Base-by-base conservation (phyloP, 129 eudicot genomes). In the Centaurea solstitialis region DNA sequence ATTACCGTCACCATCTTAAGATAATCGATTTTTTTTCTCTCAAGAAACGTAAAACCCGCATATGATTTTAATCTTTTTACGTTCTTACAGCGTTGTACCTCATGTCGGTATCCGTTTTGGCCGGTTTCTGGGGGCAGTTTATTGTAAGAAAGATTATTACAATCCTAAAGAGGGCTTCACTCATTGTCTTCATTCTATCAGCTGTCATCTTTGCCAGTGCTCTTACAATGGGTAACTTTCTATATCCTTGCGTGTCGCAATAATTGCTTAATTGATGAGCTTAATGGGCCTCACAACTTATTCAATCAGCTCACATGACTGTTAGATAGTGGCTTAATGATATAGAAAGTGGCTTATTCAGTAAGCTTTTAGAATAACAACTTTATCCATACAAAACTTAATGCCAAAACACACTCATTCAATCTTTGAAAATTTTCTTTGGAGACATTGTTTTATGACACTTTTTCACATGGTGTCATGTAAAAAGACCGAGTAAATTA, bases 121-220 rank as follows among this genome's bases (percentile, higher is more conserved):
- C 98, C 33, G 98, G 99, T 9, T 92, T 95, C 61, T 92, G 99
- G 98, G 98, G 98, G 7, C 98, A 92, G 82, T 91, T 80, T 72
- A 86, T 91, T 33, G 80, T 95, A 37, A 81, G 99, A 84, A 95
- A 89, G 80, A 84, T 95, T 0, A 68, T 95, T 30, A 81, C 90
- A 6, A 75, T 95, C 23, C 80, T 95, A 30, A 87, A 53, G 79
- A 87, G 98, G 70, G 94, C 93, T 79, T 95, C 99, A 64, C 35
- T 95, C 69, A 92, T 95, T n/a, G 97, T 95, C 76, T 95, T 95
- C 74, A 88, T 95, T 80, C 94, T 95, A 74, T 92, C 98, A 20
- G 98, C 86, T 70, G 99, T 95, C 80, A 95, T 95, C 68, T 92
- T 92, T 78, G 90, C 97, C 13, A 95, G 99, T 76, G 99, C 99